Evolutionary conservation across 345 rosid genomes (phyloP).

Genomic region (Bruguiera parviflora): DNA sequence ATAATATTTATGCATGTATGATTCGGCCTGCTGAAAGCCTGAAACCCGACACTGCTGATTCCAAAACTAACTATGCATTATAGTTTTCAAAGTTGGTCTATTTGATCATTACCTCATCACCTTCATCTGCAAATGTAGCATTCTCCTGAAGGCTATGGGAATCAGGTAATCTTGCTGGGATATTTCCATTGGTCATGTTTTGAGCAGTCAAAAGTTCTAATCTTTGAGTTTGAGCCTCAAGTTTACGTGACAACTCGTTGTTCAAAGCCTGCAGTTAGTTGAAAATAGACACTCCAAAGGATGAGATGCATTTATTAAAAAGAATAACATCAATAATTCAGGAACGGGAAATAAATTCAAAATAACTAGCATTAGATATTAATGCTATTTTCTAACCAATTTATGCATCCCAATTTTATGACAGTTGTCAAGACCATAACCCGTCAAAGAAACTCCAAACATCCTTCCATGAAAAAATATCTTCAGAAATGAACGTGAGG

Average conservation of each 20-base stretch:
- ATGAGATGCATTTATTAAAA: background rate
- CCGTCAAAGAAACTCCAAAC: too few species aligned
- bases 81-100: too few species aligned
- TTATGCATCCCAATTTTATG: background rate
- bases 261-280: constrained; percentile 63
- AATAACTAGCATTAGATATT: too few species aligned
- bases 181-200: constrained; percentile 55
- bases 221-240: constrained; percentile 90
- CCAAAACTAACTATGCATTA: too few species aligned
- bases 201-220: constrained; percentile 86
- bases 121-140: constrained; percentile 85
- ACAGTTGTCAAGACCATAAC: too few species aligned
- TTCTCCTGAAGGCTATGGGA: constrained; percentile 44
- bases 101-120: constrained; percentile 73
- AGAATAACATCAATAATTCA: background rate
- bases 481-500: too few species aligned
- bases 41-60: too few species aligned
- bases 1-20: too few species aligned
- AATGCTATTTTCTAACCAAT: too few species aligned
- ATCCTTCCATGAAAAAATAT: too few species aligned
- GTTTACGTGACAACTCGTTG: constrained; percentile 76
- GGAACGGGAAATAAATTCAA: background rate
- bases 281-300: background rate
- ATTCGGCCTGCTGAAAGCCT: too few species aligned
- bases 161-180: constrained; percentile 51